Evolutionary conservation across 352 stramenopile genomes (phyloP).

Genomic region (Elongisporangium prolatum): DNA sequence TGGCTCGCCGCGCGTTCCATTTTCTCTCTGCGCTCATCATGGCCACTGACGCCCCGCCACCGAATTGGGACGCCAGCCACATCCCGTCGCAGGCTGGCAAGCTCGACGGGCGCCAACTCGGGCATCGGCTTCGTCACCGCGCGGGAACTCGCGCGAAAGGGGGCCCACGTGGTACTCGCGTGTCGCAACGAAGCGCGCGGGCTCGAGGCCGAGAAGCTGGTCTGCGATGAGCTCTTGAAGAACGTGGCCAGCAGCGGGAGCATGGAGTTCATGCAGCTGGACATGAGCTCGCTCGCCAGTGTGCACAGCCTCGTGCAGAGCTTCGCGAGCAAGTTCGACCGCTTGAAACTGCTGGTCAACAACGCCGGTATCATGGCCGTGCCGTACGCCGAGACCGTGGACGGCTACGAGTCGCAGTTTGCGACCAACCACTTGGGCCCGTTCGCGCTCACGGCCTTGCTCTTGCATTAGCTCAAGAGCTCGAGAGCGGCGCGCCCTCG

Average conservation of each 20-base stretch:
- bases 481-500: conserved; percentile 24
- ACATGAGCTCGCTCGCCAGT: conserved; percentile 33
- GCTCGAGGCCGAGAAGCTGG: conserved; percentile 19
- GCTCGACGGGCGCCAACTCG: conserved; percentile 66
- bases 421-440: conserved; percentile 69
- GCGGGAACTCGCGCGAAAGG: conserved; percentile 40
- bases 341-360: conserved; percentile 68
- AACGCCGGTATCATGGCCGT: conserved; percentile 60
- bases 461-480: conserved; percentile 38
- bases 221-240: conserved; percentile 16
- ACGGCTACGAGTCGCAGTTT: conserved; percentile 63
- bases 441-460: conserved; percentile 51
- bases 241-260: conserved; percentile 5
- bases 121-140: conserved; percentile 74
- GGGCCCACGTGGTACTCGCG: conserved; percentile 66
- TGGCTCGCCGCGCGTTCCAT: not conserved
- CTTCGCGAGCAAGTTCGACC: conserved; percentile 29
- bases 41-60: not conserved
- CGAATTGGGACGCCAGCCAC: conserved; percentile 18
- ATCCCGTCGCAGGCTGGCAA: conserved; percentile 41
- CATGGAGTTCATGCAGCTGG: conserved; percentile 42
- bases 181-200: conserved; percentile 45
- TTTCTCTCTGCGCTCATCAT: not conserved
- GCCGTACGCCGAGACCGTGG: conserved; percentile 19
- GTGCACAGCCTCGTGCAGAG: conserved; percentile 32